Percentiles rank a stretch among this genome's conserved stretches.
These are phyloP conservation scores for Quillaja saponaria DNA, from an alignment of 306 rosid species.

Conservation along the genomic window DNA sequence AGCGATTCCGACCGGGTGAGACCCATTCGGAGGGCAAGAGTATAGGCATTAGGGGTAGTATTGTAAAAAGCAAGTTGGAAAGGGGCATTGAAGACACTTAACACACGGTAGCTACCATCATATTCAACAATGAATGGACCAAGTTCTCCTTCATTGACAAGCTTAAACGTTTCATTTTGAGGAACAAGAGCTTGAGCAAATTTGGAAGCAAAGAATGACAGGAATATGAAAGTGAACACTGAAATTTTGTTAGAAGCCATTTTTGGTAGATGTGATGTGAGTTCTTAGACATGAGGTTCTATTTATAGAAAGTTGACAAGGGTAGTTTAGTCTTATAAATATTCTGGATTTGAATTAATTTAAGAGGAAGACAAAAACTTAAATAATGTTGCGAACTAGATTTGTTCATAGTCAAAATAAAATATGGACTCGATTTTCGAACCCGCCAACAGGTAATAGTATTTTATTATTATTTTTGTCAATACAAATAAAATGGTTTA, in stretches of 20 bases:
- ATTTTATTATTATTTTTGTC: too few relatives aligned
- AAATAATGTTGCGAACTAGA: too few relatives aligned
- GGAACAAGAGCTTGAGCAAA: constrained; percentile 51
- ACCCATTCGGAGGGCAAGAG: constrained; percentile 66
- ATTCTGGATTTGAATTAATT: too few relatives aligned
- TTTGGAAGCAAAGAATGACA: constrained; percentile 22
- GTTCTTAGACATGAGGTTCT: neutral
- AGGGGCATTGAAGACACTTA: constrained; percentile 38
- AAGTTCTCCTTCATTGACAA: constrained; percentile 51
- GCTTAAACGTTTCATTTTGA: constrained; percentile 49
- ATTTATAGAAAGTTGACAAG: constrained; percentile 2
- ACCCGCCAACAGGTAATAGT: too few relatives aligned
- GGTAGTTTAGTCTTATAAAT: neutral
- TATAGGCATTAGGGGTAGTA: constrained; percentile 66
- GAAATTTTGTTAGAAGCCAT: constrained; percentile 7
- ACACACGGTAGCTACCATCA: constrained; percentile 44
- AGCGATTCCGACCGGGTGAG: constrained; percentile 49
- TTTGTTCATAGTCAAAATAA: too few relatives aligned
- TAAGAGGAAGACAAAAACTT: too few relatives aligned
- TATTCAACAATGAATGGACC: constrained; percentile 54
- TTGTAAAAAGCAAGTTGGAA: constrained; percentile 71
- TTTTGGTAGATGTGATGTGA: neutral
- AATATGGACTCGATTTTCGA: too few relatives aligned
- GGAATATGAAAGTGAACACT: constrained; percentile 23
- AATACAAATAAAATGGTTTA: too few relatives aligned